Evolutionary conservation across 176 grass and related monocot species (phyloP).

Genomic region (Avena atlantica): DNA sequence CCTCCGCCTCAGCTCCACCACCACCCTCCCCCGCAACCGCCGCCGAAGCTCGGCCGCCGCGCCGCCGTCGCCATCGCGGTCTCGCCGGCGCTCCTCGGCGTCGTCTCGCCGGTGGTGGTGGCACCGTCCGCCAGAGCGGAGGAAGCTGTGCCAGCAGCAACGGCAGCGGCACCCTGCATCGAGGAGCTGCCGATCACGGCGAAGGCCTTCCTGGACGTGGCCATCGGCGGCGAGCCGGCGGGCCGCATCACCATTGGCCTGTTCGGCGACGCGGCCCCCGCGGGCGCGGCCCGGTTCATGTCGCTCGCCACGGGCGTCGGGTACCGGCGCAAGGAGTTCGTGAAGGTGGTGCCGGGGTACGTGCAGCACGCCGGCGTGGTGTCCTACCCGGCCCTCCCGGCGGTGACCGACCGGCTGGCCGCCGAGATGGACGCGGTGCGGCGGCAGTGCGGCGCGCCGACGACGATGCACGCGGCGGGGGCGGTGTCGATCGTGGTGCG

Average conservation of each 20-base stretch:
- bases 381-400: conserved; percentile 49
- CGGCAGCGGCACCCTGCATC: background rate
- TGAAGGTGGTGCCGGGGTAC: conserved; percentile 79
- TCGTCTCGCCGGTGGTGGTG: conserved; percentile 25
- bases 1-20: conserved; percentile 4
- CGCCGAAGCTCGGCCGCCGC: conserved; percentile 63
- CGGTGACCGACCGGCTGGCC: conserved; percentile 48
- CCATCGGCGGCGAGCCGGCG: conserved; percentile 81
- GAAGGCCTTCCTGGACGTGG: conserved; percentile 81
- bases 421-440: conserved; percentile 59
- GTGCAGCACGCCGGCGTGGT: conserved; percentile 86
- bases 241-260: conserved; percentile 81
- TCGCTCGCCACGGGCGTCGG: conserved; percentile 71
- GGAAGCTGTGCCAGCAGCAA: conserved; percentile 10
- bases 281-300: conserved; percentile 68
- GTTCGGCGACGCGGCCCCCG: conserved; percentile 55
- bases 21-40: background rate
- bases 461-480: conserved; percentile 50
- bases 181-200: conserved; percentile 39
- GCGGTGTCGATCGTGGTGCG: conserved; percentile 74
- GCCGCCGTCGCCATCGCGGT: conserved; percentile 54
- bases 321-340: conserved; percentile 93
- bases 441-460: background rate
- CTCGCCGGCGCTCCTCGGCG: conserved; percentile 39
- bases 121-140: conserved; percentile 26